Evolutionary conservation across 495 filamentous ascomycete genomes (phyloP).

Genomic region (Daldinia grandis): DNA sequence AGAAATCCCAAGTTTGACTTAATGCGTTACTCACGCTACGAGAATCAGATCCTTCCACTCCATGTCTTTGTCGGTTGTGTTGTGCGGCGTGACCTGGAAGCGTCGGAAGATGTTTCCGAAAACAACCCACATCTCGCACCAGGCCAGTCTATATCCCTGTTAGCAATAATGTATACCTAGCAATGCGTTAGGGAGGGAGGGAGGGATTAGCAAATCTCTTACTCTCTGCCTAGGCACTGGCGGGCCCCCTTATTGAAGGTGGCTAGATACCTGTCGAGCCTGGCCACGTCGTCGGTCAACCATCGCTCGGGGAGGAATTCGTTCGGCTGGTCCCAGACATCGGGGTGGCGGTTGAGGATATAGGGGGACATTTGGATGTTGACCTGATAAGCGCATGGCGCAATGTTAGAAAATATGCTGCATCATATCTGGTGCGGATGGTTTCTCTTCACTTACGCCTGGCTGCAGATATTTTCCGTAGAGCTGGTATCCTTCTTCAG

Average conservation of each 20-base stretch:
- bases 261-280: not conserved
- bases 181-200: not conserved
- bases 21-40: not conserved
- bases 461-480: conserved; percentile 1
- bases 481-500: not conserved
- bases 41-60: conserved; percentile 10
- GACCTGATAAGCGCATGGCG: not conserved
- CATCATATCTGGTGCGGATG: not conserved
- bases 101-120: conserved; percentile 10
- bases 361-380: conserved; percentile 8
- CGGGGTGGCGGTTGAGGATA: conserved; percentile 1
- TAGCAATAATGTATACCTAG: not conserved
- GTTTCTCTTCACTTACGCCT: not conserved
- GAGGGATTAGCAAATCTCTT: conserved; percentile 1
- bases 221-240: conserved; percentile 5
- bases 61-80: conserved; percentile 5
- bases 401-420: not conserved
- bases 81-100: conserved; percentile 3
- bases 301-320: conserved; percentile 2
- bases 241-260: conserved; percentile 7
- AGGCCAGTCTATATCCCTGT: conserved; percentile 4
- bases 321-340: not conserved
- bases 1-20: too few species aligned
- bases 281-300: not conserved
- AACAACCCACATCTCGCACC: conserved; percentile 7